Percentiles rank a stretch among this genome's conserved stretches.
Evolutionary conservation across 164 flowering plant species (phyloP).

Genomic region (Santalum album): DNA sequence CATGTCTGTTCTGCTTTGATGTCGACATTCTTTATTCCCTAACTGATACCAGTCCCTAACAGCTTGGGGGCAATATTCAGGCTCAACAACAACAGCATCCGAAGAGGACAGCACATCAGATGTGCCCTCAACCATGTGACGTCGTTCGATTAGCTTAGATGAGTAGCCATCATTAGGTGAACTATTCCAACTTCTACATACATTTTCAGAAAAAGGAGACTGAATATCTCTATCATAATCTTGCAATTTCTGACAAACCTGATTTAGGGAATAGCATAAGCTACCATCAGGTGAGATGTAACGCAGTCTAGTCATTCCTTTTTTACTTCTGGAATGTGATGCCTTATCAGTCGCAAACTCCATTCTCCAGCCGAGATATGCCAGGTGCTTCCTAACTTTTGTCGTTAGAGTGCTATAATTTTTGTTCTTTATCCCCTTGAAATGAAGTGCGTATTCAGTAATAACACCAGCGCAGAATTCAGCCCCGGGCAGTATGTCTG

Average conservation of each 20-base stretch:
- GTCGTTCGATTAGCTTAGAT: background rate
- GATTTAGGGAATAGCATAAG: constrained; percentile 26
- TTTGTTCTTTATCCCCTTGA: background rate
- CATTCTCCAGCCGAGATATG: constrained; percentile 53
- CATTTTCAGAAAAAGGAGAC: constrained; percentile 7
- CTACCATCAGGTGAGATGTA: constrained; percentile 42
- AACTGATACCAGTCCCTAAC: constrained; percentile 20
- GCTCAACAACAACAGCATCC: constrained; percentile 12
- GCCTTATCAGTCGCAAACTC: constrained; percentile 17
- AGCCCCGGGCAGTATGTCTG: constrained; percentile 19
- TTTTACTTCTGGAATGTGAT: background rate
- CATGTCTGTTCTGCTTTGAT: background rate
- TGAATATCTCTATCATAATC: background rate
- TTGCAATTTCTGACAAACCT: constrained; percentile 21
- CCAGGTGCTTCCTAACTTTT: constrained; percentile 45
- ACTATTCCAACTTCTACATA: constrained; percentile 2
- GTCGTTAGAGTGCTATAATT: background rate
- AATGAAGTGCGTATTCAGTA: constrained; percentile 12
- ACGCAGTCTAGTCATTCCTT: constrained; percentile 11
- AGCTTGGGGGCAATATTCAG: constrained; percentile 50
- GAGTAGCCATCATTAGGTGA: constrained; percentile 5
- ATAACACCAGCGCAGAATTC: constrained; percentile 37
- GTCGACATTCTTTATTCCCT: background rate
- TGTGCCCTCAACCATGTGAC: background rate
- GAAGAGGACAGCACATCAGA: background rate